phyloP scores from a whole-genome alignment of 768 basidiomycete genomes.

The Calocera cornea region DNA sequence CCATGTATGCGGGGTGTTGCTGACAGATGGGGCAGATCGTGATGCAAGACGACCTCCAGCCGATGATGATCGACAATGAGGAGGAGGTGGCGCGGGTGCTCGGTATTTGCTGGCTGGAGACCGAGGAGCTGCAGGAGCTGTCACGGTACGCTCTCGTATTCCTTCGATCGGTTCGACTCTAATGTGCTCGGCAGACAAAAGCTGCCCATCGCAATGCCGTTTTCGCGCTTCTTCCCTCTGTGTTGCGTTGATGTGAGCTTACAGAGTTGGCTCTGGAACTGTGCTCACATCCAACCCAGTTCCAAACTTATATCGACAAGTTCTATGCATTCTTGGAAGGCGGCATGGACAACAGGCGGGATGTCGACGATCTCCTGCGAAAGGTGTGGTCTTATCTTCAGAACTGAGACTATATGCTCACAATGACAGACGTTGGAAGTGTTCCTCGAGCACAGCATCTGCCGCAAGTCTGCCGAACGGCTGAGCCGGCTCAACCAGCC shows the following conservation, averaged over 20 bases:
- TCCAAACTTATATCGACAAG: constrained; percentile 78
- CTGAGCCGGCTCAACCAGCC: constrained; percentile 57
- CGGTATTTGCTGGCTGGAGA: constrained; percentile 69
- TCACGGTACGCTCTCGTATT: constrained; percentile 30
- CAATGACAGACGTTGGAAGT: constrained; percentile 62
- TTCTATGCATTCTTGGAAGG: constrained; percentile 97
- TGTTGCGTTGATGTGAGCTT: constrained; percentile 71
- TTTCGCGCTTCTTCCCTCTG: constrained; percentile 91
- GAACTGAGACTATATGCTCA: constrained; percentile 4
- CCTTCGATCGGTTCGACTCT: constrained; percentile 3
- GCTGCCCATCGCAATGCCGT: constrained; percentile 66
- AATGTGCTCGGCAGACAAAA: constrained; percentile 32
- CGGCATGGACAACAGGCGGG: constrained; percentile 76
- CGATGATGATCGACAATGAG: constrained; percentile 52
- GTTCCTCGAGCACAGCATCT: constrained; percentile 62
- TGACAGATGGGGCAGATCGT: constrained; percentile 44
- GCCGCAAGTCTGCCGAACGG: constrained; percentile 60
- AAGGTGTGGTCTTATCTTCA: constrained; percentile 40
- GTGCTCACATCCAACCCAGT: constrained; percentile 31
- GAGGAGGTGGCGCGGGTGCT: constrained; percentile 60
- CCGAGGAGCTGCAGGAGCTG: constrained; percentile 49
- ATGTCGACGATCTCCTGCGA: constrained; percentile 81
- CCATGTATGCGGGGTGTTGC: not conserved
- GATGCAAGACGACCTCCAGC: constrained; percentile 70
- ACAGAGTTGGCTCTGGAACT: not conserved